These are phyloP conservation scores for Iberis amara DNA, from an alignment of 441 rosid species.

Conservation along the genomic window DNA sequence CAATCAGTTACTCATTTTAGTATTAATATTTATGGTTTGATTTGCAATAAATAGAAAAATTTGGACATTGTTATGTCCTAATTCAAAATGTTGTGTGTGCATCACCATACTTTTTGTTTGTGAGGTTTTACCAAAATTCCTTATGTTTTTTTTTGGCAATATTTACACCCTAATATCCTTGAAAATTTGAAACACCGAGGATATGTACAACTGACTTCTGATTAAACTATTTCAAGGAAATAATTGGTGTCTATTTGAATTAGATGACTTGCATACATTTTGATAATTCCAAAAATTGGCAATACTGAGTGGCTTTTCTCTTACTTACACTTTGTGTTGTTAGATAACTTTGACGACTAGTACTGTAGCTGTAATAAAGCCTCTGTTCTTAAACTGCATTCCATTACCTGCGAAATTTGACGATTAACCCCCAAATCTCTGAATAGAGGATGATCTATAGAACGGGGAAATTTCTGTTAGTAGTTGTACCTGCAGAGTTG, in stretches of 20 bases:
- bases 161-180: no score
- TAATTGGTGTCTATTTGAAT: background rate
- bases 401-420: conserved; percentile 46
- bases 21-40: no score
- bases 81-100: no score
- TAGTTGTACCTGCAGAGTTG: conserved; percentile 56
- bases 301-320: background rate
- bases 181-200: no score
- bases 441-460: background rate
- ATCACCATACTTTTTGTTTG: no score
- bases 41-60: no score
- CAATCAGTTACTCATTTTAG: no score
- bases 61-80: no score
- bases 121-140: no score
- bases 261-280: background rate
- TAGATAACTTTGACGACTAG: background rate
- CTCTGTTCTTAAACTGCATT: conserved; percentile 60
- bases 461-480: background rate
- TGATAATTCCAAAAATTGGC: background rate
- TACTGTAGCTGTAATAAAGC: conserved; percentile 42
- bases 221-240: background rate
- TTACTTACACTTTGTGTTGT: conserved; percentile 1
- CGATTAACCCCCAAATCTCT: background rate
- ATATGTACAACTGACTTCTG: background rate
- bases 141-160: background rate